Evolutionary conservation across 2,329 filamentous ascomycete species (phyloP).

Genomic region (Sporothrix schenckii): DNA sequence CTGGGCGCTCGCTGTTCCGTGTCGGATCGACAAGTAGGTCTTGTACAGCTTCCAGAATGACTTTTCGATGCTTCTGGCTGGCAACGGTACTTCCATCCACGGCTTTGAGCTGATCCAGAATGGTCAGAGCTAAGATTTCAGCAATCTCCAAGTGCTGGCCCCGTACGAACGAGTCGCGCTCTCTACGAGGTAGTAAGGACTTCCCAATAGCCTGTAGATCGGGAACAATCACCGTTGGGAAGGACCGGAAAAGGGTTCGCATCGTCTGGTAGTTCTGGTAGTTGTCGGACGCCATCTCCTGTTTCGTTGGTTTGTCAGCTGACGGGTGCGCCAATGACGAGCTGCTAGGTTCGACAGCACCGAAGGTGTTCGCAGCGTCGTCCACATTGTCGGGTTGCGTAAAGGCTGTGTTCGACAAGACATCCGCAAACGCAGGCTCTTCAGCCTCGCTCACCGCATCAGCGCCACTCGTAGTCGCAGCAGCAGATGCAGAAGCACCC

Average conservation of each 20-base stretch:
- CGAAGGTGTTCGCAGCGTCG: neutral
- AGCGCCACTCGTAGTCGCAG: neutral
- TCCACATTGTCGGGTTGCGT: conserved; percentile 35
- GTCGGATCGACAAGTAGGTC: conserved; percentile 74
- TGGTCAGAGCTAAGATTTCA: conserved; percentile 69
- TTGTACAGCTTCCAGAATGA: conserved; percentile 75
- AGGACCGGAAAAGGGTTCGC: conserved; percentile 73
- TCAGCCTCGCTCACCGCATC: conserved; percentile 21
- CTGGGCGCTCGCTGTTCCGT: conserved; percentile 53
- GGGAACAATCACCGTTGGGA: conserved; percentile 77
- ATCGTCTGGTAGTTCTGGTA: conserved; percentile 77
- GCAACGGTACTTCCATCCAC: conserved; percentile 56
- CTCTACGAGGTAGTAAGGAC: conserved; percentile 73
- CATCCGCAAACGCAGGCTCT: conserved; percentile 32
- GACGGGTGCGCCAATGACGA: neutral
- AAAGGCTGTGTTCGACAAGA: conserved; percentile 34
- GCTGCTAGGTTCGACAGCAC: neutral
- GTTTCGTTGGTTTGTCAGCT: conserved; percentile 49
- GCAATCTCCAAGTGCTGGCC: conserved; percentile 60
- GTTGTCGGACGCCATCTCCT: conserved; percentile 47
- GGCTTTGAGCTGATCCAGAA: conserved; percentile 66
- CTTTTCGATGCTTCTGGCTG: conserved; percentile 79
- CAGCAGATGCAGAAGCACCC: neutral
- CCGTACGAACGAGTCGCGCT: conserved; percentile 64
- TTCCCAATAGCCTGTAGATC: conserved; percentile 87